A percentile compares a stretch with the other conserved stretches of the same genome.
Conservation (phyloP, 164 flowering plant genomes). For the Stephania yunnanensis region DNA sequence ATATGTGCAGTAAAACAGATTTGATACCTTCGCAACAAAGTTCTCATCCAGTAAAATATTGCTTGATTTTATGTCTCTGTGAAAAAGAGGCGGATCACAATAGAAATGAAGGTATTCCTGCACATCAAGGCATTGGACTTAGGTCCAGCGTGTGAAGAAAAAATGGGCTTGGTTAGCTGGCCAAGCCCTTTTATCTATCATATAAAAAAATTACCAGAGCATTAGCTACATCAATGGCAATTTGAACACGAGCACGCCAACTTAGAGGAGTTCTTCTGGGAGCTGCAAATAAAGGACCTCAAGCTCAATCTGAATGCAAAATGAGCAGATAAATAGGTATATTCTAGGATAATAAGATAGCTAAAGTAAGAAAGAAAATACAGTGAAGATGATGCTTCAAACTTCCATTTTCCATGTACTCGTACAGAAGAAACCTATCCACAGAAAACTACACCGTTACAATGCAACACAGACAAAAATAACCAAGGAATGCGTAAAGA, state of each 20-base stretch:
- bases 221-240: conserved; percentile 95
- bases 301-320: conserved; percentile 1
- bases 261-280: conserved; percentile 57
- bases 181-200: not conserved
- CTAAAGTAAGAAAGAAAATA: conserved; percentile 28
- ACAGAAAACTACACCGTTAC: conserved; percentile 1
- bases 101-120: conserved; percentile 99
- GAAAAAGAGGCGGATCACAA: conserved; percentile 97
- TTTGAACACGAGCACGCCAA: conserved; percentile 82
- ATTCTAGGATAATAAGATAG: not conserved
- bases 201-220: conserved; percentile 59
- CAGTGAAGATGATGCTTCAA: conserved; percentile 87
- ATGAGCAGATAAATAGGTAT: not conserved
- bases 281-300: conserved; percentile 39
- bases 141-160: conserved; percentile 8
- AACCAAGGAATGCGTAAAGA: conserved; percentile 3
- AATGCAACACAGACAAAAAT: not conserved
- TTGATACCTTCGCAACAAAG: conserved; percentile 87
- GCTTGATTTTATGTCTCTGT: conserved; percentile 96
- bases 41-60: conserved; percentile 85
- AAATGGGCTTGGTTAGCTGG: not conserved
- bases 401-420: conserved; percentile 95
- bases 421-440: conserved; percentile 87
- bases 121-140: conserved; percentile 18
- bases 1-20: not conserved